Percentiles rank a stretch among this genome's conserved stretches.
Evolutionary conservation across 2,329 filamentous ascomycete genomes (phyloP).

Genomic region (Penicillium paneum): DNA sequence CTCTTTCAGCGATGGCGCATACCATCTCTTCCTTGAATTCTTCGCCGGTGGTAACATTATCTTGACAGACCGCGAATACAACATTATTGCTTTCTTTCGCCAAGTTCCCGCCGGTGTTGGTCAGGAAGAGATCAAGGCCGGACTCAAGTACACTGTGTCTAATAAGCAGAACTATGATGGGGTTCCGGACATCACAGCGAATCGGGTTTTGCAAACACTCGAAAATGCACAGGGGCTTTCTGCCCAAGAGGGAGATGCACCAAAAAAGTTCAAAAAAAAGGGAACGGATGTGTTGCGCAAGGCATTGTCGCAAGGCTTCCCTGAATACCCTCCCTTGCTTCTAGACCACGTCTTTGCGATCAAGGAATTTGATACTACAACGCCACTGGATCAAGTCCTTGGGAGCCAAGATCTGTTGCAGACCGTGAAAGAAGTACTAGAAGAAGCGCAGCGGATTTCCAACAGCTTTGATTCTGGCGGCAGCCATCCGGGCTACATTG

Average conservation of each 20-base stretch:
- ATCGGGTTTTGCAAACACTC: conserved; percentile 68
- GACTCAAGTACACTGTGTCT: conserved; percentile 73
- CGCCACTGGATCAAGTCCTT: conserved; percentile 67
- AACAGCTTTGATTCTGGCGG: conserved; percentile 65
- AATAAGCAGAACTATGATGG: conserved; percentile 80
- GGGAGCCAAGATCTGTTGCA: conserved; percentile 63
- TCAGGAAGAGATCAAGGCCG: conserved; percentile 77
- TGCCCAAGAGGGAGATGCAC: conserved; percentile 35
- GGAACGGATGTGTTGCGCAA: conserved; percentile 72
- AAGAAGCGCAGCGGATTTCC: conserved; percentile 67
- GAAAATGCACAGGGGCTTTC: conserved; percentile 55
- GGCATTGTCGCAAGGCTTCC: conserved; percentile 77
- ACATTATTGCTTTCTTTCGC: conserved; percentile 75
- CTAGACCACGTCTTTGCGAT: conserved; percentile 79
- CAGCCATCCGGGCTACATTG: conserved; percentile 76
- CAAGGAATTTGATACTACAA: conserved; percentile 65
- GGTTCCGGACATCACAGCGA: conserved; percentile 69
- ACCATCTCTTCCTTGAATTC: conserved; percentile 87
- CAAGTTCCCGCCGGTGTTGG: conserved; percentile 76
- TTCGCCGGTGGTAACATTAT: conserved; percentile 95
- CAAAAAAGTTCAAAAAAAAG: conserved; percentile 71
- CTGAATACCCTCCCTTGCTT: conserved; percentile 81
- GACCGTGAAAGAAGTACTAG: conserved; percentile 64
- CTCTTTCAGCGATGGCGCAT: conserved; percentile 86
- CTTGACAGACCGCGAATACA: conserved; percentile 78